Conservation (phyloP, 2,329 filamentous ascomycete genomes). For the Colletotrichum aenigma region DNA sequence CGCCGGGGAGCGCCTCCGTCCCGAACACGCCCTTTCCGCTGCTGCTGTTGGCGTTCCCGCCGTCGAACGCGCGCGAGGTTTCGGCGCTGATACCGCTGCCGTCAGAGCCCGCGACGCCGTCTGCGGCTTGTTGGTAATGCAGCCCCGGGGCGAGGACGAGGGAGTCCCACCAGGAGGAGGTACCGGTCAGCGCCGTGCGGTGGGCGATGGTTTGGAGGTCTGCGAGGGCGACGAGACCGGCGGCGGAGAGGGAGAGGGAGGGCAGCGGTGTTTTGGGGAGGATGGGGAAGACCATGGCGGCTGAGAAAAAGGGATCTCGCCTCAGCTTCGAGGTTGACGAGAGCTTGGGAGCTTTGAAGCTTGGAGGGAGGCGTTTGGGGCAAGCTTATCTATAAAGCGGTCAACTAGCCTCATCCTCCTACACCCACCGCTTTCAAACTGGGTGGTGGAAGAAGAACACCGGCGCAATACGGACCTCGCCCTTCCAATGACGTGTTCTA, state of each 20-base stretch:
- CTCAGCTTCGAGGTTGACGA: not conserved
- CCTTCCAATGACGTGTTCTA: not conserved
- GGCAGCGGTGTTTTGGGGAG: slow-evolving; percentile 53
- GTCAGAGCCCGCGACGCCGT: slow-evolving; percentile 46
- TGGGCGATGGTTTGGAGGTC: slow-evolving; percentile 61
- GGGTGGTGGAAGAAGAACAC: not conserved
- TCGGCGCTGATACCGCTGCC: slow-evolving; percentile 32
- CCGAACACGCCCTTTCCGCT: not conserved
- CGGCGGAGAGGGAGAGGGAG: slow-evolving; percentile 49
- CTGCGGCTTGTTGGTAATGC: slow-evolving; percentile 64
- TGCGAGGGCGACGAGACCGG: slow-evolving; percentile 62
- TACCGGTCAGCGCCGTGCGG: slow-evolving; percentile 60
- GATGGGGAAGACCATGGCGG: slow-evolving; percentile 34
- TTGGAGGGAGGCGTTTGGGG: not conserved
- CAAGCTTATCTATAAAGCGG: not conserved
- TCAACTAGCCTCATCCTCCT: not conserved
- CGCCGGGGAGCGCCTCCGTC: not conserved
- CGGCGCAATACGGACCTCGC: not conserved
- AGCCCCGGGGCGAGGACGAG: slow-evolving; percentile 64
- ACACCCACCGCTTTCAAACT: not conserved
- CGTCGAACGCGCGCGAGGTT: slow-evolving; percentile 59
- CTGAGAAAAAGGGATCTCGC: not conserved
- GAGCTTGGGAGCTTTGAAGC: not conserved
- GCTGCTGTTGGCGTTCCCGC: slow-evolving; percentile 22
- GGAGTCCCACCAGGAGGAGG: slow-evolving; percentile 59